Percentiles rank a stretch among this genome's conserved stretches.
Conservation (phyloP, 345 rosid species). For the Camelina laxa region DNA sequence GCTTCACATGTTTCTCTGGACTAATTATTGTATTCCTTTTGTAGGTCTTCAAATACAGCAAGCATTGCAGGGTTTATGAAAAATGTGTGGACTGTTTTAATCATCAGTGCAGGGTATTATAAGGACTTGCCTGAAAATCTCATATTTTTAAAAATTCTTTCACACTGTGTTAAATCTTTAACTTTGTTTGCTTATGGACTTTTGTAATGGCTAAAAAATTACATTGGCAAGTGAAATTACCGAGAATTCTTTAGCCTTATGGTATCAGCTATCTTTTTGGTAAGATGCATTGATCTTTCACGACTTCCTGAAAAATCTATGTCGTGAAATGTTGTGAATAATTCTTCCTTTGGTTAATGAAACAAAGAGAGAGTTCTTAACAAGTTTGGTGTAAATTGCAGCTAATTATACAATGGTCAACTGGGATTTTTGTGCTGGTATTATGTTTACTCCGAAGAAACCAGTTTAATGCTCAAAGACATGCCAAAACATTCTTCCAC, state of each 20-base stretch:
- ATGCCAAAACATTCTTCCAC: not conserved
- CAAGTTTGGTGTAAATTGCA: constrained; percentile 59
- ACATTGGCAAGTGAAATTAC: constrained; percentile 89
- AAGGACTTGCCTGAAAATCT: constrained; percentile 15
- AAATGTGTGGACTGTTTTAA: constrained; percentile 90
- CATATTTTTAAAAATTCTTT: not conserved
- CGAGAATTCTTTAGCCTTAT: constrained; percentile 91
- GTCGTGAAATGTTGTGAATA: not conserved
- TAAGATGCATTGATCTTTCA: constrained; percentile 48
- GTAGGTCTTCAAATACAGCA: no score
- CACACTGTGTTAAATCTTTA: constrained; percentile 16
- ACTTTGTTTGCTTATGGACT: constrained; percentile 22
- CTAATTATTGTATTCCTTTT: no score
- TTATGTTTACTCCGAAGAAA: constrained; percentile 81
- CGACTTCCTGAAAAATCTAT: not conserved
- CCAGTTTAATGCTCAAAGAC: constrained; percentile 48
- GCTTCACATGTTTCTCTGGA: no score
- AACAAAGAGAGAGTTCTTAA: not conserved
- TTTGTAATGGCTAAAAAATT: constrained; percentile 95
- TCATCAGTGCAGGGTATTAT: constrained; percentile 94
- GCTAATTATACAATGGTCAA: constrained; percentile 95
- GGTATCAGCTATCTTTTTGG: constrained; percentile 85
- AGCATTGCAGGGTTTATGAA: constrained; percentile 46
- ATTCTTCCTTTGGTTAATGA: constrained; percentile 3
- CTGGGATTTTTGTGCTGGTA: constrained; percentile 81